A percentile compares a stretch with the other conserved stretches of the same genome.
These are phyloP conservation scores for Medicago arabica DNA, from an alignment of 306 rosid genomes.

Conservation along the genomic window DNA sequence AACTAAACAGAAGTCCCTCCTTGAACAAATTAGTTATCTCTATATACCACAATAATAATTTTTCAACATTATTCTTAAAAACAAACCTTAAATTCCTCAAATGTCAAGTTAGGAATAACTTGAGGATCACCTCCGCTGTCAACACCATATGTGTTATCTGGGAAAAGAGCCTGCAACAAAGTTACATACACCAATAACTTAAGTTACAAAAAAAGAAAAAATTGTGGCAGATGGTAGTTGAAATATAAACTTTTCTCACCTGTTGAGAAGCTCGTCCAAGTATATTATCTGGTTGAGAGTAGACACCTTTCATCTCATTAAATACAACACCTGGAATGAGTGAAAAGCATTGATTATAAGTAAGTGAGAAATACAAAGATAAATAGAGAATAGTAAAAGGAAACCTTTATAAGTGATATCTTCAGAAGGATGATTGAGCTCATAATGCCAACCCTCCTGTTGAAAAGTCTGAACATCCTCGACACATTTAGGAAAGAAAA, in stretches of 20 bases:
- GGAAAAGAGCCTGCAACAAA: slow-evolving; percentile 84
- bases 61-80: slow-evolving; percentile 28
- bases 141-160: slow-evolving; percentile 92
- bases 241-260: slow-evolving; percentile 57
- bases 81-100: slow-evolving; percentile 87
- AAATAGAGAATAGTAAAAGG: neutral
- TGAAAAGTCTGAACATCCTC: slow-evolving; percentile 88
- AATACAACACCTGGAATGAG: slow-evolving; percentile 87
- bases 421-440: slow-evolving; percentile 90
- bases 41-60: neutral
- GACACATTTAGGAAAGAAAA: slow-evolving; percentile 92
- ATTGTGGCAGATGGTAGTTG: slow-evolving; percentile 15
- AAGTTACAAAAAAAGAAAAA: slow-evolving; percentile 32
- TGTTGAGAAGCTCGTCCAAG: slow-evolving; percentile 88
- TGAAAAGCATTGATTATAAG: neutral
- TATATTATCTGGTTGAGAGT: slow-evolving; percentile 96
- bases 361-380: neutral
- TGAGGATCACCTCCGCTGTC: slow-evolving; percentile 98
- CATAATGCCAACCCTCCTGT: slow-evolving; percentile 99
- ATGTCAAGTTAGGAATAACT: slow-evolving; percentile 88
- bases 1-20: neutral
- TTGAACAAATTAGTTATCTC: slow-evolving; percentile 2
- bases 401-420: slow-evolving; percentile 88
- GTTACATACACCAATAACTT: slow-evolving; percentile 32
- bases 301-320: slow-evolving; percentile 99